phyloP scores from a whole-genome alignment of 2,329 filamentous ascomycete genomes.

The Microdochium bolleyi region DNA sequence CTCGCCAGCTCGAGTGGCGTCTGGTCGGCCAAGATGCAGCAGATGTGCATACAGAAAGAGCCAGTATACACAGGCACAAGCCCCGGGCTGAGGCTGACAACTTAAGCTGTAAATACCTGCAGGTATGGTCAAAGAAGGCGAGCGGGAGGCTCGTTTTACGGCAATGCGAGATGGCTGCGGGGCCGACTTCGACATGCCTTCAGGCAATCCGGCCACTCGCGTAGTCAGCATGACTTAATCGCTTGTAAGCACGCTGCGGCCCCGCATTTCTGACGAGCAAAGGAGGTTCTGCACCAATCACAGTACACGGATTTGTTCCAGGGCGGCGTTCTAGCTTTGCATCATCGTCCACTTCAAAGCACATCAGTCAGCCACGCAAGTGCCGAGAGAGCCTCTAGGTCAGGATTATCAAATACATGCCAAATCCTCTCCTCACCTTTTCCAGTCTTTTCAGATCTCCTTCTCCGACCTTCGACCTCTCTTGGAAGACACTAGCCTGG shows the following conservation, averaged over 20 bases:
- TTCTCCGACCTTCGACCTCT: background rate
- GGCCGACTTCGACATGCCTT: too few relatives aligned
- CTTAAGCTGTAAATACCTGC: too few relatives aligned
- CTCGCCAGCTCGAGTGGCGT: too few relatives aligned
- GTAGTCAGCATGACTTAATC: slow-evolving; percentile 21
- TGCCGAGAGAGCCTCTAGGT: background rate
- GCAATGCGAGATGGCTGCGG: too few relatives aligned
- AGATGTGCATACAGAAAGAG: too few relatives aligned
- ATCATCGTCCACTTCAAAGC: background rate
- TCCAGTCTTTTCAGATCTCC: background rate
- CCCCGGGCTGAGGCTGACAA: too few relatives aligned
- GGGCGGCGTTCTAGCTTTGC: background rate
- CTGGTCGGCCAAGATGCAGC: too few relatives aligned
- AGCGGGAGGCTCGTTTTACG: too few relatives aligned
- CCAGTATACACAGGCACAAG: too few relatives aligned
- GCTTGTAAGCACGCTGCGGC: slow-evolving; percentile 1
- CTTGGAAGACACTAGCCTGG: too few relatives aligned
- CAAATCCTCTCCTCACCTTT: background rate
- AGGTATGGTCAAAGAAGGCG: too few relatives aligned
- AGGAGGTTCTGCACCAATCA: background rate
- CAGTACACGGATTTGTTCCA: background rate
- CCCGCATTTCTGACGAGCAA: background rate
- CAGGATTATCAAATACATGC: background rate
- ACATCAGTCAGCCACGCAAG: background rate
- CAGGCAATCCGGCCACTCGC: too few relatives aligned